phyloP scores from a whole-genome alignment of 2,329 filamentous ascomycete species.

The Aspergillus spinulosporus region DNA sequence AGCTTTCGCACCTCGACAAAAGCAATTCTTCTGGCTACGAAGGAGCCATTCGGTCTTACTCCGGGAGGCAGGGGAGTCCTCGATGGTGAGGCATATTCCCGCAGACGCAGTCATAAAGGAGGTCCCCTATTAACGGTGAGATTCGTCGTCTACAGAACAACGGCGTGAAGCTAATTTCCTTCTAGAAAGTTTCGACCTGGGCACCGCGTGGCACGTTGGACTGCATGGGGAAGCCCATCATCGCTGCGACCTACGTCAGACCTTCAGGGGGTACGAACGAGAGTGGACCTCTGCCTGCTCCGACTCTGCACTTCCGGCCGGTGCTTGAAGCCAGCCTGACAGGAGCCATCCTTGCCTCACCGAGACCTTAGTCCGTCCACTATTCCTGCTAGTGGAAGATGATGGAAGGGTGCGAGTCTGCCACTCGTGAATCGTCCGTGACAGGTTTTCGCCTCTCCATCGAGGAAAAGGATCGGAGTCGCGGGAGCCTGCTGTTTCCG shows the following conservation, averaged over 20 bases:
- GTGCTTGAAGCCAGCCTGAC: conserved; percentile 1
- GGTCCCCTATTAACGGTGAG: background rate
- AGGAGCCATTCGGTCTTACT: background rate
- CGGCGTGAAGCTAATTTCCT: conserved; percentile 34
- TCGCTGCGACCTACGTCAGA: conserved; percentile 10
- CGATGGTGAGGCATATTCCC: conserved; percentile 2
- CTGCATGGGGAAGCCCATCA: conserved; percentile 16
- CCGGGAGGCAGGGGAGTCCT: background rate
- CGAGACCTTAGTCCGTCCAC: conserved; percentile 6
- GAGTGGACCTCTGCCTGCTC: background rate
- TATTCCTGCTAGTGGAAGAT: conserved; percentile 4
- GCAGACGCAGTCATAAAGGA: background rate
- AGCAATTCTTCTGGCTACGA: background rate
- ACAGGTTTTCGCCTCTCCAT: background rate
- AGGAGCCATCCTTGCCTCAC: conserved; percentile 8
- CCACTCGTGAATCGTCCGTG: background rate
- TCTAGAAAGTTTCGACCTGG: conserved; percentile 36
- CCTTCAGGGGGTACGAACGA: conserved; percentile 11
- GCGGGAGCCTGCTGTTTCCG: conserved; percentile 1
- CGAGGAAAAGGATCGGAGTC: background rate
- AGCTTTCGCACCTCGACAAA: background rate
- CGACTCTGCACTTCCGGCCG: background rate
- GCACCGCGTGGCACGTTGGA: conserved; percentile 22
- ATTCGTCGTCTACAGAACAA: conserved; percentile 13
- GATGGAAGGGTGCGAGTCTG: background rate